Conservation (phyloP, 1,284 basidiomycete genomes). For the Fomes fomentarius region DNA sequence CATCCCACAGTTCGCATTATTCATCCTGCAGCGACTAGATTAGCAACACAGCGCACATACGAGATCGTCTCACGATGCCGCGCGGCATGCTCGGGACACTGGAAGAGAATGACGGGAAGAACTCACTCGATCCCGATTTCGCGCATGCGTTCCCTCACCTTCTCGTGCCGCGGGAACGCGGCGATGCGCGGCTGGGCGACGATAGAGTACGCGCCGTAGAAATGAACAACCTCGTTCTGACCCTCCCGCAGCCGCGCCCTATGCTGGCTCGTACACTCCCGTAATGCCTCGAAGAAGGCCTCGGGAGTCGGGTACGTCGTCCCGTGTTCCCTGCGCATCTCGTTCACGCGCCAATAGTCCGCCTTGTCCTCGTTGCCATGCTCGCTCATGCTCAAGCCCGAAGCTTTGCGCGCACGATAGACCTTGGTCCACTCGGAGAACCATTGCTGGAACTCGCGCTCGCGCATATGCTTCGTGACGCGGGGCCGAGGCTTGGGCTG, state of each 20-base stretch:
- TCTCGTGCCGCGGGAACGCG: not conserved
- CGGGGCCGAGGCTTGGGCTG: not conserved
- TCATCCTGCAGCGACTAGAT: not conserved
- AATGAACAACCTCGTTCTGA: conserved; percentile 5
- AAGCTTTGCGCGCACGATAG: not conserved
- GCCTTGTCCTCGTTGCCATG: not conserved
- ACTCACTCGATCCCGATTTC: conserved; percentile 13
- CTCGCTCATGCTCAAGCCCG: not conserved
- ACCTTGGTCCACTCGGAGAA: conserved; percentile 4
- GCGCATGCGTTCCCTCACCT: conserved; percentile 6
- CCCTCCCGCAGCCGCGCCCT: not conserved
- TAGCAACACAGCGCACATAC: too few species aligned
- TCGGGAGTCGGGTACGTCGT: conserved; percentile 13
- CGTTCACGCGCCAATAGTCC: conserved; percentile 1
- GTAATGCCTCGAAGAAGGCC: conserved; percentile 10
- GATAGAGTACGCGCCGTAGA: conserved; percentile 17
- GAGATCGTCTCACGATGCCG: too few species aligned
- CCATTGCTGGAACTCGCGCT: conserved; percentile 12
- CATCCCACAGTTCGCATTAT: not conserved
- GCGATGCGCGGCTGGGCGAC: conserved; percentile 17
- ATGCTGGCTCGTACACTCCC: not conserved
- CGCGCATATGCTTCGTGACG: conserved; percentile 10
- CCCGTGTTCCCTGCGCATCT: conserved; percentile 5
- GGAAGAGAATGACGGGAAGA: not conserved
- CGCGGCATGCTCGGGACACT: too few species aligned